Evolutionary conservation across 768 basidiomycete species (phyloP).

Genomic region (Favolaschia claudopus): DNA sequence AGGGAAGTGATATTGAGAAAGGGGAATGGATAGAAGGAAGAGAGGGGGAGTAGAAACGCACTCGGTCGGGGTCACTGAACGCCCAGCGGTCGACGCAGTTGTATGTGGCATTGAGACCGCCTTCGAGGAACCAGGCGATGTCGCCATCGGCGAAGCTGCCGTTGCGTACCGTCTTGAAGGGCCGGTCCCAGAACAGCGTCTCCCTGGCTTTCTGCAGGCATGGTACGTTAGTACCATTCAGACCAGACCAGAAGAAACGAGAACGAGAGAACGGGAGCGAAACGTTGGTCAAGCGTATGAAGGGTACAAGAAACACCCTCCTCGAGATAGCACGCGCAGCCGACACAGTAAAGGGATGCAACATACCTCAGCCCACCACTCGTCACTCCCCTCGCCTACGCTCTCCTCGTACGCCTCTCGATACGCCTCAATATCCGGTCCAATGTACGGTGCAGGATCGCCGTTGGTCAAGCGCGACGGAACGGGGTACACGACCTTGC

Average conservation of each 20-base stretch:
- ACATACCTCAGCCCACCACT: constrained; percentile 87
- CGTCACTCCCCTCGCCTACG: constrained; percentile 78
- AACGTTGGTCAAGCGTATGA: too few relatives aligned
- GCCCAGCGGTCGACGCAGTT: constrained; percentile 99
- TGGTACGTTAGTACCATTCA: too few relatives aligned
- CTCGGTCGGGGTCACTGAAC: constrained; percentile 86
- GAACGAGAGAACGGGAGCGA: not conserved
- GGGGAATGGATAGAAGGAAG: too few relatives aligned
- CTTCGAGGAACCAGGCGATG: constrained; percentile 96
- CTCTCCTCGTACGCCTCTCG: constrained; percentile 69
- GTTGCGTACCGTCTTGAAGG: constrained; percentile 85
- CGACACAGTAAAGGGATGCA: too few relatives aligned
- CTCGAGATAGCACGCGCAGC: too few relatives aligned
- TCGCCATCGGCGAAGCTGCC: constrained; percentile 88
- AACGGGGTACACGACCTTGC: constrained; percentile 68
- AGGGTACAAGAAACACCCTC: too few relatives aligned
- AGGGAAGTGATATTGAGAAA: too few relatives aligned
- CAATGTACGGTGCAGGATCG: constrained; percentile 76
- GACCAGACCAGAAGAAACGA: not conserved
- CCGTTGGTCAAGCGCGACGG: constrained; percentile 75
- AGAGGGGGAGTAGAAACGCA: too few relatives aligned
- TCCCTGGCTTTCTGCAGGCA: constrained; percentile 75
- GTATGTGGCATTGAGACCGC: constrained; percentile 90
- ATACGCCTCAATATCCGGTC: constrained; percentile 83
- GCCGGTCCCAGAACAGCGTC: constrained; percentile 85